phyloP scores from a whole-genome alignment of 108 stramenopile genomes.

The Skeletonema tropicum region DNA sequence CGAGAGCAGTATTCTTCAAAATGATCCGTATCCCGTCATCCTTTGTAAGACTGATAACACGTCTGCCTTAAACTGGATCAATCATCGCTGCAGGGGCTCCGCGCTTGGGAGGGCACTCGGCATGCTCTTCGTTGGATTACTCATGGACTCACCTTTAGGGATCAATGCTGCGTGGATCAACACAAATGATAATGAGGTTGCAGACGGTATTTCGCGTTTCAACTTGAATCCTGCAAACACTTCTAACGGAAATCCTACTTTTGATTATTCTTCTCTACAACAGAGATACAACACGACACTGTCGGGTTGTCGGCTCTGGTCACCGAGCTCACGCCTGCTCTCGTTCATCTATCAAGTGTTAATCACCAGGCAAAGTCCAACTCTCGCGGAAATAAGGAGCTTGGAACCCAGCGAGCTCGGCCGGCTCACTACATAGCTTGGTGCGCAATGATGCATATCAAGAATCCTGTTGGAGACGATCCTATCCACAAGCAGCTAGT shows the following conservation, averaged over 20 bases:
- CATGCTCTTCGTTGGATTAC: too few relatives aligned
- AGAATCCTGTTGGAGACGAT: too few relatives aligned
- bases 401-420: neutral
- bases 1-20: too few relatives aligned
- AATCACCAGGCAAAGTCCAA: neutral
- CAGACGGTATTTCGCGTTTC: slow-evolving; percentile 34
- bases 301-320: slow-evolving; percentile 6
- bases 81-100: too few relatives aligned
- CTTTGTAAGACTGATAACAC: too few relatives aligned
- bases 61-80: too few relatives aligned
- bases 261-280: slow-evolving; percentile 20
- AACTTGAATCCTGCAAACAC: neutral
- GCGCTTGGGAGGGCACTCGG: too few relatives aligned
- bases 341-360: neutral
- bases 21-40: too few relatives aligned
- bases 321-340: slow-evolving; percentile 1
- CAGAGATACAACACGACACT: slow-evolving; percentile 20
- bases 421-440: neutral
- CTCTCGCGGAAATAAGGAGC: slow-evolving; percentile 4
- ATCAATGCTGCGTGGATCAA: too few relatives aligned
- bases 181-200: slow-evolving; percentile 10
- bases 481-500: too few relatives aligned
- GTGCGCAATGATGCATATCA: neutral
- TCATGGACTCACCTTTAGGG: too few relatives aligned
- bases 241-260: neutral